Base-by-base conservation (phyloP, 2,329 filamentous ascomycete genomes). In the Sporothrix inflata region DNA sequence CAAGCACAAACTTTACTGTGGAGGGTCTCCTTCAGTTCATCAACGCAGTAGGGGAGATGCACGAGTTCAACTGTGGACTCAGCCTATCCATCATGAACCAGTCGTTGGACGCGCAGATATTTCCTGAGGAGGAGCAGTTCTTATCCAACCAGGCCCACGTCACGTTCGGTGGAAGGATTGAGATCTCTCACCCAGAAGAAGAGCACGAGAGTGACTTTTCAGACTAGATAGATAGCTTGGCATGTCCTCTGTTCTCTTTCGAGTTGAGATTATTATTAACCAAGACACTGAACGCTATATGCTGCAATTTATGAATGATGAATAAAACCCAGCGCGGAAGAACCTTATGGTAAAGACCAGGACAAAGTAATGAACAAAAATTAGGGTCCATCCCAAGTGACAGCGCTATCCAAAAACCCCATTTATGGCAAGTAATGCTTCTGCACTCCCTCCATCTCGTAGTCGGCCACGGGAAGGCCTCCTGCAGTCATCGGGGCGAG, bases 1-100 rank as follows among this genome's bases (percentile, higher is more conserved):
- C 86, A 2, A 79, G 85, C 2, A 89, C 89, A 0, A 79, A 79
- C 1, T 90, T 92, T 77, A 87, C 86, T 0, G 80, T 80, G 3
- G 78, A 83, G 4, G 86, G 85, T 1, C 81, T 91, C 1, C 77
- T 79, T n/a, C 63, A 76, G 0, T 86, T 84, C 72, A 79, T 85
- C 40, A 74, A 77, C 7, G 77, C 71, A 3, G 78, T 87, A 7
- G 76, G 78, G n/a, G 74, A 74, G 2, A 72, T 73, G 53, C 51
- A 45, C 21, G n/a, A 55, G 9, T 45, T 27, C 1, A 27, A 27
- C 1, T 49, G 73, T 6, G 80, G 79, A 1, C 76, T 84, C 21
- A 77, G 74, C 12, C 63, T 84, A 11, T 77, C 79, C 30, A 77
- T 83, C 24, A 75, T 79, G 69, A 79, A 79, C 68, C 82, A 84